These are phyloP conservation scores for Paraglomus brasilianum DNA, from an alignment of 192 early-diverging fungal genomes.

Conservation along the genomic window DNA sequence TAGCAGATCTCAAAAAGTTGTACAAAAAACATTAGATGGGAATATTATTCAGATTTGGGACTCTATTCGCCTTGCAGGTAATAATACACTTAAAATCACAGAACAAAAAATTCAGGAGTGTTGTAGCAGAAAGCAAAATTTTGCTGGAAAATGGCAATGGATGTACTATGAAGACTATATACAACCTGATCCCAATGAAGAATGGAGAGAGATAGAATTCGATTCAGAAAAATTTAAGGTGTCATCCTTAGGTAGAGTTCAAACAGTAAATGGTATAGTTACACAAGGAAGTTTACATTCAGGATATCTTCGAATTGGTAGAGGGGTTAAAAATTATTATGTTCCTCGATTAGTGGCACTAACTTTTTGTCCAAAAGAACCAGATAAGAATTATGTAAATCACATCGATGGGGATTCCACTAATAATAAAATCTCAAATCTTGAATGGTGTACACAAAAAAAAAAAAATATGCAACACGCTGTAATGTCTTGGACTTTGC, in stretches of 20 bases:
- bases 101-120: background rate
- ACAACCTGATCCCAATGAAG: slow-evolving; percentile 17
- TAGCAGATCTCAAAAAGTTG: background rate
- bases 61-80: background rate
- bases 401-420: slow-evolving; percentile 8
- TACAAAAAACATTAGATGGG: slow-evolving; percentile 6
- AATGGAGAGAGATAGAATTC: slow-evolving; percentile 18
- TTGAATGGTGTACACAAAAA: slow-evolving; percentile 23
- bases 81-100: slow-evolving; percentile 21
- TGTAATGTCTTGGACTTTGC: slow-evolving; percentile 14
- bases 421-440: slow-evolving; percentile 22
- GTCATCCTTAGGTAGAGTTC: slow-evolving; percentile 11
- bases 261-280: slow-evolving; percentile 3
- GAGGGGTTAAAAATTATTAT: slow-evolving; percentile 4
- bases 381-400: slow-evolving; percentile 7
- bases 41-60: slow-evolving; percentile 19
- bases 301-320: slow-evolving; percentile 13
- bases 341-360: slow-evolving; percentile 12
- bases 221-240: slow-evolving; percentile 23
- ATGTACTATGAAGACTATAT: slow-evolving; percentile 25
- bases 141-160: background rate
- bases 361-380: slow-evolving; percentile 1
- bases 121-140: slow-evolving; percentile 22
- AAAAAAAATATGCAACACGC: slow-evolving; percentile 29
- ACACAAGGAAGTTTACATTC: background rate